These are phyloP conservation scores for Lathyrus oleraceus DNA, from an alignment of 306 rosid species.

Conservation along the genomic window DNA sequence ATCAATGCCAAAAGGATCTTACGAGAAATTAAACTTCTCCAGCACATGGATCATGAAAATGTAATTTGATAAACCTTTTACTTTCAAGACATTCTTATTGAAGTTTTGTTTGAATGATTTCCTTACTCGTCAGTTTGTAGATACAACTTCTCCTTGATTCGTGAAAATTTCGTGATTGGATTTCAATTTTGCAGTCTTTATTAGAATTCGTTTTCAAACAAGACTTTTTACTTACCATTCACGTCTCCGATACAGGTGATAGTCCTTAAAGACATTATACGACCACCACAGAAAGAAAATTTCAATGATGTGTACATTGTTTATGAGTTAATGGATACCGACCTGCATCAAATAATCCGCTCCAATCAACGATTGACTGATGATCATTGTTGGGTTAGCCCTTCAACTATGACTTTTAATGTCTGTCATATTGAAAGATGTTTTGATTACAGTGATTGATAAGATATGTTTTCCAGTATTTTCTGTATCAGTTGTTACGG, in stretches of 20 bases:
- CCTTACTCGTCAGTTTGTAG: background rate
- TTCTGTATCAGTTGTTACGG: slow-evolving; percentile 87
- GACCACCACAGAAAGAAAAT: slow-evolving; percentile 78
- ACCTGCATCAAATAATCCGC: slow-evolving; percentile 85
- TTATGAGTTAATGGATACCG: slow-evolving; percentile 91
- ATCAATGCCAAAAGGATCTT: slow-evolving; percentile 92
- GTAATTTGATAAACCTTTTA: slow-evolving; percentile 50
- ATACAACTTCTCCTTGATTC: too few species aligned
- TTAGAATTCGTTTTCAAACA: background rate
- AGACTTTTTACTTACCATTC: slow-evolving; percentile 29
- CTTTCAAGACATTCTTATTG: slow-evolving; percentile 13
- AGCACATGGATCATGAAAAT: slow-evolving; percentile 92
- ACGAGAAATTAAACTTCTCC: slow-evolving; percentile 94
- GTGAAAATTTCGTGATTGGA: slow-evolving; percentile 14
- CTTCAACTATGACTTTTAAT: slow-evolving; percentile 32
- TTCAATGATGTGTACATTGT: slow-evolving; percentile 92
- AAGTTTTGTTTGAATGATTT: background rate
- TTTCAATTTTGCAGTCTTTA: background rate
- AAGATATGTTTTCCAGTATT: slow-evolving; percentile 76
- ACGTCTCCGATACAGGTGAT: slow-evolving; percentile 61
- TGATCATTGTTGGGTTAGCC: slow-evolving; percentile 94
- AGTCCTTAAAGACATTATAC: slow-evolving; percentile 73
- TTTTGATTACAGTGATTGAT: slow-evolving; percentile 41
- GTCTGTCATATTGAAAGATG: background rate
- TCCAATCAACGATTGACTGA: slow-evolving; percentile 78